Percentiles rank a stretch among this genome's conserved stretches.
Evolutionary conservation across 352 stramenopile genomes (phyloP).

Genomic region (Globisporangium spiculum): DNA sequence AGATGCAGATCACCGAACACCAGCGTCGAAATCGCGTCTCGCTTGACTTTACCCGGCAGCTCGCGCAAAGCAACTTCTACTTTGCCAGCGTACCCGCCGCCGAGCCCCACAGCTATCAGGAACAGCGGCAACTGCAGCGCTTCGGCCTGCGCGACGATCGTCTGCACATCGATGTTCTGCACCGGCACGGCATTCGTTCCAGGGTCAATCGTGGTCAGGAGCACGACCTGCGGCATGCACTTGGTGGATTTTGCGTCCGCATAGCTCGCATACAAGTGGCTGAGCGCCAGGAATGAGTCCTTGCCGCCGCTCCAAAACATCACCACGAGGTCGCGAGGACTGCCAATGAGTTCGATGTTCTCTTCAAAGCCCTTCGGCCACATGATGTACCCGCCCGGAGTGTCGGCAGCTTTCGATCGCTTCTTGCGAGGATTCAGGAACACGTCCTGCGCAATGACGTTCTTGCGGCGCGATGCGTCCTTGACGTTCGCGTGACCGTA

Average conservation of each 20-base stretch:
- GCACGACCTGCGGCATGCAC: constrained; percentile 52
- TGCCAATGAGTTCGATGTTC: neutral
- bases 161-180: constrained; percentile 75
- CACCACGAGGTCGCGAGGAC: constrained; percentile 54
- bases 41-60: constrained; percentile 23
- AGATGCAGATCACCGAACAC: constrained; percentile 90
- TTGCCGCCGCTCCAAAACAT: constrained; percentile 90
- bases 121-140: constrained; percentile 74
- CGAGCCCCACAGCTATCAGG: constrained; percentile 58
- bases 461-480: constrained; percentile 35
- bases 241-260: constrained; percentile 21
- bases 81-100: constrained; percentile 27
- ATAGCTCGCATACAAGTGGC: constrained; percentile 33
- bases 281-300: constrained; percentile 85
- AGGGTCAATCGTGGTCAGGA: constrained; percentile 88
- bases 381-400: constrained; percentile 12
- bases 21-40: constrained; percentile 37
- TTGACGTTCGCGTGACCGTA: constrained; percentile 85
- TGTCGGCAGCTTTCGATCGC: constrained; percentile 5
- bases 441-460: constrained; percentile 34
- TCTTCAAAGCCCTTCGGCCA: neutral
- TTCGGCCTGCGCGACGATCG: constrained; percentile 68
- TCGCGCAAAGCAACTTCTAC: constrained; percentile 29
- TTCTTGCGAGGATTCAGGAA: constrained; percentile 31
- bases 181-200: constrained; percentile 70